Percentiles rank a stretch among this genome's conserved stretches.
phyloP scores from a whole-genome alignment of 495 filamentous ascomycete genomes.

The Aspergillus indologenus region DNA sequence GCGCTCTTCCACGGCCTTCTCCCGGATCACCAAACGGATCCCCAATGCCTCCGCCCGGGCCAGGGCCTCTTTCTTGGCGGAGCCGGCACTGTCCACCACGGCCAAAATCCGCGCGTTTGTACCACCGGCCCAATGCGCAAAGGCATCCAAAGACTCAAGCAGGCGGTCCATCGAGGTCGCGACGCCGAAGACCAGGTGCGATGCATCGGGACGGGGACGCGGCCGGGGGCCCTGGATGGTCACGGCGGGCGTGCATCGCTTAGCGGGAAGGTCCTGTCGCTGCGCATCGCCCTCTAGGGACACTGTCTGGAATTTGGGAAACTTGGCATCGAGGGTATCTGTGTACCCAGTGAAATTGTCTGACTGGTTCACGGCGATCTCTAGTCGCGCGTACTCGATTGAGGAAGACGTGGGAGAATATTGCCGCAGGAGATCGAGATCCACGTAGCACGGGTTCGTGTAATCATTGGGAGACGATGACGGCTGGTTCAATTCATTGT shows the following conservation, averaged over 20 bases:
- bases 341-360: conserved; percentile 19
- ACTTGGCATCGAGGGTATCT: conserved; percentile 11
- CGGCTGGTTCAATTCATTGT: neutral
- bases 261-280: conserved; percentile 11
- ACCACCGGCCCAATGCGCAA: conserved; percentile 59
- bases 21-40: conserved; percentile 50
- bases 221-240: conserved; percentile 18
- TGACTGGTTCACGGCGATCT: conserved; percentile 18
- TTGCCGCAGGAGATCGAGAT: conserved; percentile 19
- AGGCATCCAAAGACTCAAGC: conserved; percentile 50
- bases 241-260: conserved; percentile 15
- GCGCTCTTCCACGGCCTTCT: conserved; percentile 39
- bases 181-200: conserved; percentile 57
- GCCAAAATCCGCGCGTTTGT: conserved; percentile 54
- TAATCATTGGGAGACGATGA: neutral
- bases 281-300: conserved; percentile 11
- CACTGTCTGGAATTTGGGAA: conserved; percentile 16
- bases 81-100: conserved; percentile 34
- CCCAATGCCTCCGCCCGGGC: conserved; percentile 31
- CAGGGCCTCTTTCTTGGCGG: conserved; percentile 27
- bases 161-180: conserved; percentile 56
- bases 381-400: conserved; percentile 20
- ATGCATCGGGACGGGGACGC: conserved; percentile 37
- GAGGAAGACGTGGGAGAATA: conserved; percentile 6
- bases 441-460: conserved; percentile 15